phyloP scores from a whole-genome alignment of 202 grass and related monocot species.

The Digitaria exilis region DNA sequence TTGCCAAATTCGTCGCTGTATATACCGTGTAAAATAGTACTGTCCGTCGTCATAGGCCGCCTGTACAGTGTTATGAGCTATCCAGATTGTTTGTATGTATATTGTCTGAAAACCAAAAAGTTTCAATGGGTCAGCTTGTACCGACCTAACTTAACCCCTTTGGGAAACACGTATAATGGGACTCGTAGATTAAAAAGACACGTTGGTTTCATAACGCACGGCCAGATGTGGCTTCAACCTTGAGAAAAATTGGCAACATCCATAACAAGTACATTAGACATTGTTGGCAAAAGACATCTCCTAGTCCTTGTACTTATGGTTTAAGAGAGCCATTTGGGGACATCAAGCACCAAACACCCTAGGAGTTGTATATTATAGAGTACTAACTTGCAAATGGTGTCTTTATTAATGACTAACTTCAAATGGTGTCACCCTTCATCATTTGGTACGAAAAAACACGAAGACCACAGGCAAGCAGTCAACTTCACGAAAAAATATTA shows the following conservation, averaged over 20 bases:
- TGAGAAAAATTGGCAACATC: not conserved
- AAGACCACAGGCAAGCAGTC: too few relatives aligned
- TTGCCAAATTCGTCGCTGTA: not conserved
- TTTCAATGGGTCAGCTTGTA: not conserved
- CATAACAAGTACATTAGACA: not conserved
- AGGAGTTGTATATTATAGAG: not conserved
- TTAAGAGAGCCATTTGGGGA: not conserved
- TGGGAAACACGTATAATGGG: not conserved
- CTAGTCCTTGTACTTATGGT: not conserved
- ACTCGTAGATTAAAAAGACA: not conserved
- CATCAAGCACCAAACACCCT: not conserved
- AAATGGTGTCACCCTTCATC: too few relatives aligned
- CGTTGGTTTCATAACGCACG: not conserved
- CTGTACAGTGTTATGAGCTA: not conserved
- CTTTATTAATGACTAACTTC: too few relatives aligned
- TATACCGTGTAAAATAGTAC: not conserved
- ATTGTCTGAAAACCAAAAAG: not conserved
- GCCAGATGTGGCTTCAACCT: not conserved
- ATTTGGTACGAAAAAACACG: too few relatives aligned
- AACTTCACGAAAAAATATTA: too few relatives aligned
- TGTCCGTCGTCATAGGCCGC: not conserved
- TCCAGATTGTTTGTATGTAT: not conserved
- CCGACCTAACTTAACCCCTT: not conserved
- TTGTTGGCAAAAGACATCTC: not conserved
- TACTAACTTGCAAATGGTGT: too few relatives aligned